phyloP scores from a whole-genome alignment of 164 flowering plant species.

The Hamamelis virginiana region DNA sequence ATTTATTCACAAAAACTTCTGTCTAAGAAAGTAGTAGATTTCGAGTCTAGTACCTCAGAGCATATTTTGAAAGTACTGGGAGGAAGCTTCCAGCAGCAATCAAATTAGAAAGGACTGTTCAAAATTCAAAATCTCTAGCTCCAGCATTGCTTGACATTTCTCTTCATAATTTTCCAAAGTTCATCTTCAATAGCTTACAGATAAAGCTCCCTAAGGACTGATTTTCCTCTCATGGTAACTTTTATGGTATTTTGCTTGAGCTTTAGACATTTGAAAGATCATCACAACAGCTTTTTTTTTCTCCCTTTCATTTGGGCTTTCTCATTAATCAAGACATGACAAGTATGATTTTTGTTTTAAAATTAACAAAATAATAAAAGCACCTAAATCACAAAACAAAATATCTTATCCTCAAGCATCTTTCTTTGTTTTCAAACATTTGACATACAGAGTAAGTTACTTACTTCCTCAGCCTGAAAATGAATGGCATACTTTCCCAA shows the following conservation, averaged over 20 bases:
- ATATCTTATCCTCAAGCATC: neutral
- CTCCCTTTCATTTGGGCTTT: neutral
- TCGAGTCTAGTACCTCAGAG: too few relatives aligned
- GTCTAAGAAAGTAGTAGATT: too few relatives aligned
- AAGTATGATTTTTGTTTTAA: neutral
- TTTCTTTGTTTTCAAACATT: neutral
- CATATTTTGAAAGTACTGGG: too few relatives aligned
- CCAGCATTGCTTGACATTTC: too few relatives aligned
- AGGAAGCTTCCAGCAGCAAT: too few relatives aligned
- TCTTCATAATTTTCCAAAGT: too few relatives aligned
- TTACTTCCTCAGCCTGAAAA: slow-evolving; percentile 56
- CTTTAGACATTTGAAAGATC: neutral
- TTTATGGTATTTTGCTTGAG: neutral
- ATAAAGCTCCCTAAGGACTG: neutral
- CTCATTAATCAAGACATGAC: neutral
- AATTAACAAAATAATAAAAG: neutral
- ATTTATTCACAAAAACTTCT: too few relatives aligned
- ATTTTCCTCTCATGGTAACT: neutral
- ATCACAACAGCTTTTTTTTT: neutral
- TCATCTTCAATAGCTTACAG: too few relatives aligned
- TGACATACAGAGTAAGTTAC: slow-evolving; percentile 9
- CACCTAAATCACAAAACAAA: neutral
- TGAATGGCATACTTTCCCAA: slow-evolving; percentile 38
- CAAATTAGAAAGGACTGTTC: too few relatives aligned
- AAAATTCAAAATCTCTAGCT: too few relatives aligned